Base-by-base conservation (phyloP, 305 asterid genomes). In the Fraxinus platypoda region DNA sequence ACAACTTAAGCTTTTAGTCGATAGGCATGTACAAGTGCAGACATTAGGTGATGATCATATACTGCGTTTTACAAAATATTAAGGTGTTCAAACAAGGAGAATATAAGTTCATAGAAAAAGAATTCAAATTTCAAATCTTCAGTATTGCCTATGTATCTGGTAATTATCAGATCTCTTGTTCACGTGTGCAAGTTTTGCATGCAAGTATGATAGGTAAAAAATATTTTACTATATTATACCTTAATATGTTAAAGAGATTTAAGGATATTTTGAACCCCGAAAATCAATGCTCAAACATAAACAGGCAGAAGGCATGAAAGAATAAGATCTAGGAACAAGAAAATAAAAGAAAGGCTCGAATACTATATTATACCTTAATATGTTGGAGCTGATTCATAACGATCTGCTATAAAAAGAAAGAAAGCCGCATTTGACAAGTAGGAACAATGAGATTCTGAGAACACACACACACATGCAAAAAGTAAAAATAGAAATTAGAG, bases 381-480 rank as follows among this genome's bases (percentile, higher is more conserved):
- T 88, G 94, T 84, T 89, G 93, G 38, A 88, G 89, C 86, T 92
- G 94, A 86, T 89, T 91, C 92, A 75, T 90, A 52, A 93, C 91
- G 82, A 89, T 90, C 96, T 95, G 96, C 88, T 85, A 46, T 28
- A 9, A 66, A 23, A 26, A 26, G 17, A 66, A 12, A 66, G 31
- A 66, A 66, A 66, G 9, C 68, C 26, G 75, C 76, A 28, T 75
- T 82, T 8, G 57, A 57, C 23, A 79, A 81, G 33, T 64, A 71
- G 35, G 80, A 81, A 75, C 19, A 62, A 52, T 71, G 35, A 59
- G 78, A 66, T n/a, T 19, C 17, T 75, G 13, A 52, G 23, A 12
- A 62, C 31, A 9, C 23, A 28, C 43, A 37, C 52, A 43, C 35
- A 75, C 6, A 54, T 9, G 4, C 25, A 31, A 6, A 43, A 17